Percentiles rank a stretch among this genome's conserved stretches.
Evolutionary conservation across 495 filamentous ascomycete species (phyloP).

Genomic region (Podospora sp.): DNA sequence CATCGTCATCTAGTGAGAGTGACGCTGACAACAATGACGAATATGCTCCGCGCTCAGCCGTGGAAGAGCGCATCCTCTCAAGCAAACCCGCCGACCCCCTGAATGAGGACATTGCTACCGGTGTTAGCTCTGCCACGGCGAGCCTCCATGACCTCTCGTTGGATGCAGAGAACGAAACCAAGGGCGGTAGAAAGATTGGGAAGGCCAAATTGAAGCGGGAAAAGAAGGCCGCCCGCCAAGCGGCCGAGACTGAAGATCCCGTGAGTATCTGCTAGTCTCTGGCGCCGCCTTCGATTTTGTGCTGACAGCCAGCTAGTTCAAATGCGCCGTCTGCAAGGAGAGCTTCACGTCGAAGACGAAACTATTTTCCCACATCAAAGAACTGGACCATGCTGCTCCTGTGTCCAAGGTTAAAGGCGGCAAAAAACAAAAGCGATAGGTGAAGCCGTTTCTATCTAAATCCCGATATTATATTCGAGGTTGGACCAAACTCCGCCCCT

Average conservation of each 20-base stretch:
- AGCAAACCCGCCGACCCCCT: not conserved
- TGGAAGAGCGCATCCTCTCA: constrained; percentile 41
- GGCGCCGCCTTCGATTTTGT: not conserved
- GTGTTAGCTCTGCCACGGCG: constrained; percentile 16
- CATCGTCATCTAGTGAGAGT: constrained; percentile 9
- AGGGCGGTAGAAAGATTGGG: constrained; percentile 60
- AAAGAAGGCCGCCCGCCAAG: constrained; percentile 71
- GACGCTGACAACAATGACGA: constrained; percentile 38
- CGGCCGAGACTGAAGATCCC: constrained; percentile 40
- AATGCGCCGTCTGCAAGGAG: constrained; percentile 65
- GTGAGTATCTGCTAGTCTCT: constrained; percentile 32
- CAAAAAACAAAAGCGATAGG: constrained; percentile 31
- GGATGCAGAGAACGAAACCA: constrained; percentile 18
- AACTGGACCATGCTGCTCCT: constrained; percentile 41
- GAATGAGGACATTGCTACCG: constrained; percentile 1
- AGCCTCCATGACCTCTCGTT: constrained; percentile 26
- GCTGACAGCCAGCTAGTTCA: constrained; percentile 36
- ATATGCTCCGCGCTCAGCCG: constrained; percentile 45
- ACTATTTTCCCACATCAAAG: constrained; percentile 75
- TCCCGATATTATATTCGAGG: not conserved
- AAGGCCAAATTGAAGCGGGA: constrained; percentile 88
- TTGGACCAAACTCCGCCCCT: not conserved
- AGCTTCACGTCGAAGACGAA: constrained; percentile 70
- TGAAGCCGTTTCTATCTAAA: not conserved
- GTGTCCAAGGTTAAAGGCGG: constrained; percentile 23